Conservation (phyloP, 768 basidiomycete species). For the Suillus lakei region DNA sequence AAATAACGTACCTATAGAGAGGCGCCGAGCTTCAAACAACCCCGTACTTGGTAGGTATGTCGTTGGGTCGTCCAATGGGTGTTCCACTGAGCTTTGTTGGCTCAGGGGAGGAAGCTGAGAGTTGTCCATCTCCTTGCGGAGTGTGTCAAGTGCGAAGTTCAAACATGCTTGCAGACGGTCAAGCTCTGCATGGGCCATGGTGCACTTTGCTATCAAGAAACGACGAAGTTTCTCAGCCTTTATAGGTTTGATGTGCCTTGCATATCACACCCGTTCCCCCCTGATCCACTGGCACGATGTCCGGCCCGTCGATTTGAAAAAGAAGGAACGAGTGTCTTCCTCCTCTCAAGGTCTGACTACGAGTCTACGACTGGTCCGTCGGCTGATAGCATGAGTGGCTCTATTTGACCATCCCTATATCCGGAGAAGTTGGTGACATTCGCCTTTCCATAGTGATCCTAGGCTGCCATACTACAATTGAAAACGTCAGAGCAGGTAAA, state of each 20-base stretch:
- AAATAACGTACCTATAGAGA: conserved; percentile 2
- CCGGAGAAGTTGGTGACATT: not conserved
- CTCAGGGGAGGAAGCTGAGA: not conserved
- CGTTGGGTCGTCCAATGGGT: conserved; percentile 5
- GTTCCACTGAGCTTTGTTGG: not conserved
- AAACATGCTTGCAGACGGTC: conserved; percentile 1
- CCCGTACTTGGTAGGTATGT: not conserved
- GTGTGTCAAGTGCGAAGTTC: conserved; percentile 3
- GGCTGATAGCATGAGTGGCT: not conserved
- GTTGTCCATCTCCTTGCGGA: conserved; percentile 4
- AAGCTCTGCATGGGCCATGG: conserved; percentile 5
- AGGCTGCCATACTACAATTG: not conserved
- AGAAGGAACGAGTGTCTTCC: not conserved
- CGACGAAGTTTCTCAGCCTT: not conserved
- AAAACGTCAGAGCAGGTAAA: not conserved
- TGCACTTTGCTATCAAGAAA: not conserved
- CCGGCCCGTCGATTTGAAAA: not conserved
- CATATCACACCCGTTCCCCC: not conserved
- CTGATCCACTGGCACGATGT: not conserved
- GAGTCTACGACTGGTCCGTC: not conserved
- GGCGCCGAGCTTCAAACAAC: conserved; percentile 8
- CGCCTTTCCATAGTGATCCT: not conserved
- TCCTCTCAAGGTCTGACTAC: too few species aligned
- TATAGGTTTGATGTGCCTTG: not conserved
- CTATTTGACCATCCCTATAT: not conserved